Conservation (phyloP, 441 rosid species). For the Iberis amara region DNA sequence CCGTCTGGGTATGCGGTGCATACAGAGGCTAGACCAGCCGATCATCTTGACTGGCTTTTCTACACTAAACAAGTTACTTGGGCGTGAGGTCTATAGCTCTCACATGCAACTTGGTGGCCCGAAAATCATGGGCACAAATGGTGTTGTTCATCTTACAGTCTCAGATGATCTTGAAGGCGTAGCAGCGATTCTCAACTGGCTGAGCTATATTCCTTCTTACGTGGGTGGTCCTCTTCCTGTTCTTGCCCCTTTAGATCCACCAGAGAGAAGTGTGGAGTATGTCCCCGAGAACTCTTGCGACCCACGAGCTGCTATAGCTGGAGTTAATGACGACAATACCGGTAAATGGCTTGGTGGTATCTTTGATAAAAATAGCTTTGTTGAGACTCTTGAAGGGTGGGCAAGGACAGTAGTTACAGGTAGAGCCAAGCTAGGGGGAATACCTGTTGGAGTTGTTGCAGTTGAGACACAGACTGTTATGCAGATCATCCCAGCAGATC, state of each 20-base stretch:
- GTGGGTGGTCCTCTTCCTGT: slow-evolving; percentile 82
- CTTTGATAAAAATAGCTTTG: slow-evolving; percentile 87
- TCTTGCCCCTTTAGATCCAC: slow-evolving; percentile 57
- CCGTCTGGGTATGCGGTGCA: slow-evolving; percentile 98
- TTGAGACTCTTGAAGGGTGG: slow-evolving; percentile 98
- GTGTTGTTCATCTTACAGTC: slow-evolving; percentile 97
- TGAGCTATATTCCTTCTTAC: slow-evolving; percentile 77
- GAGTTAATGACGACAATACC: slow-evolving; percentile 42
- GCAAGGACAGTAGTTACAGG: slow-evolving; percentile 99
- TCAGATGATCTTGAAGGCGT: slow-evolving; percentile 99
- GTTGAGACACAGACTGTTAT: slow-evolving; percentile 98
- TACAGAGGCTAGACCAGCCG: slow-evolving; percentile 98
- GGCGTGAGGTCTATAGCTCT: slow-evolving; percentile 99
- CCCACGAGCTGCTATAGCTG: slow-evolving; percentile 94
- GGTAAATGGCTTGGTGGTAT: slow-evolving; percentile 98
- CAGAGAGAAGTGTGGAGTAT: slow-evolving; percentile 86
- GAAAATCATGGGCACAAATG: slow-evolving; percentile 98
- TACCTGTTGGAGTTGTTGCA: slow-evolving; percentile 97
- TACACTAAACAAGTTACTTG: slow-evolving; percentile 95
- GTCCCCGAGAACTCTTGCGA: slow-evolving; percentile 88
- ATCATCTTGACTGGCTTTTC: slow-evolving; percentile 98
- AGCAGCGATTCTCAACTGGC: slow-evolving; percentile 88
- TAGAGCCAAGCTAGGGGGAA: slow-evolving; percentile 98
- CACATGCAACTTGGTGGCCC: slow-evolving; percentile 99
- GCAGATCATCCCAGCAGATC: slow-evolving; percentile 99